These are phyloP conservation scores for Microsporum audouinii DNA, from an alignment of 2,329 filamentous ascomycete species.

Conservation along the genomic window DNA sequence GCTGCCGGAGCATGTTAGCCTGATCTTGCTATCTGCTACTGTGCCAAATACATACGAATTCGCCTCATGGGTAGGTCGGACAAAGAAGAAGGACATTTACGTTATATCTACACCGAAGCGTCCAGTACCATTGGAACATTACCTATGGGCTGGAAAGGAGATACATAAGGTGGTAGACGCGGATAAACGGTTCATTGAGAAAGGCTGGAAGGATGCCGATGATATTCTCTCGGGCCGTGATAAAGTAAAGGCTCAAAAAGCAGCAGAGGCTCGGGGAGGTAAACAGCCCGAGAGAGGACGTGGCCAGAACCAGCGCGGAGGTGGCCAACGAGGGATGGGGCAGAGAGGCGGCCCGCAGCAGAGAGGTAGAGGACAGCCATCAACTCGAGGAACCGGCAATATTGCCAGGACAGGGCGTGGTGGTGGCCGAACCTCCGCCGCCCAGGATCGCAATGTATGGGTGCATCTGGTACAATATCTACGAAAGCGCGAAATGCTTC, in stretches of 20 bases:
- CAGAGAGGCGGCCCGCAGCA: constrained; percentile 41
- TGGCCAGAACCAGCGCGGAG: constrained; percentile 13
- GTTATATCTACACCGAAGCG: constrained; percentile 96
- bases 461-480: constrained; percentile 88
- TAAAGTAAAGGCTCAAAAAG: constrained; percentile 50
- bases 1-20: constrained; percentile 90
- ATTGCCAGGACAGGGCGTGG: constrained; percentile 80
- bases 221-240: constrained; percentile 69
- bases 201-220: constrained; percentile 91
- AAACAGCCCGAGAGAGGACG: constrained; percentile 30
- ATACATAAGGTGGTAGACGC: constrained; percentile 92
- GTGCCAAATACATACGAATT: constrained; percentile 97
- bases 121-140: constrained; percentile 90
- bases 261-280: constrained; percentile 41
- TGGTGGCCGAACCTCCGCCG: constrained; percentile 75
- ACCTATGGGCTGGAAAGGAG: constrained; percentile 84
- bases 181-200: constrained; percentile 82
- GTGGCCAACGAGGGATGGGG: constrained; percentile 22
- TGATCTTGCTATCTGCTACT: constrained; percentile 89
- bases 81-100: constrained; percentile 98
- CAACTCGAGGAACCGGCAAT: constrained; percentile 58
- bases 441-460: constrained; percentile 94
- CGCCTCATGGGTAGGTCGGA: constrained; percentile 93
- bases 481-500: constrained; percentile 73
- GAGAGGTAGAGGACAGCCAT: constrained; percentile 44